Evolutionary conservation across 164 flowering plant species (phyloP), one percentile per base, ranked within the genome.

Genomic region (Saururus chinensis): DNA sequence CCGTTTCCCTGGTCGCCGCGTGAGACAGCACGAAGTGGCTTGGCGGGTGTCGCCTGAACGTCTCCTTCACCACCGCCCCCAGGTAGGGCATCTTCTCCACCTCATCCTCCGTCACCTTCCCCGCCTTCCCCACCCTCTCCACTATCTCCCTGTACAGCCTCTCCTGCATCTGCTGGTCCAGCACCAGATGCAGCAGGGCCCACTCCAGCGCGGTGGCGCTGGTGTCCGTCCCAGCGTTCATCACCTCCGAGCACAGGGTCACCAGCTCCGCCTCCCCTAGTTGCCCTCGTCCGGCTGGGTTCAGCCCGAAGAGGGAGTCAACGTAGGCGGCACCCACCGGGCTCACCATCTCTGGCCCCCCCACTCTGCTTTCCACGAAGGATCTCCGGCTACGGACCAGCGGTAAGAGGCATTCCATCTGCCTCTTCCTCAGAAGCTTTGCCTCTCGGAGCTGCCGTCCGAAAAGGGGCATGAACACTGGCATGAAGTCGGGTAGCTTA

Each of bases 161-260:
- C 30, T 82, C 69, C 54, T 92, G 98, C 14, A 88, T 82, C 16
- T 70, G 78, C 61, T 84, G 95, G 69, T 89, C 61, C 53, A 61
- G 37, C 1, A 92, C 89, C 68, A 92, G 53, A 41, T 83, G 89
- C 21, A 81, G 76, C 60, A 89, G 1, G 0, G 90, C 96, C 98
- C 98, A 89, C 67, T 92, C 96, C 4, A 77, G 56, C 0, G 87
- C 67, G 0, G 93, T 89, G 0, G 97, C 96, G 40, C 86, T 88
- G 0, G 98, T 88, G 52, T 92, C 98, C 0, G 98, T 89, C 0
- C 98, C 98, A 12, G 92, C 96, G 37, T 79, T 86, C 68, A 92
- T 81, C 20, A 80, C 77, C 62, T 89, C 98, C 9, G 95, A 87
- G 64, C 82, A 76, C 0, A 92, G 68, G 0, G 98, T 79, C 12